Percentiles rank a stretch among this genome's conserved stretches.
These are phyloP conservation scores for Alternaria burnsii DNA, from an alignment of 2,329 filamentous ascomycete genomes.

Conservation along the genomic window DNA sequence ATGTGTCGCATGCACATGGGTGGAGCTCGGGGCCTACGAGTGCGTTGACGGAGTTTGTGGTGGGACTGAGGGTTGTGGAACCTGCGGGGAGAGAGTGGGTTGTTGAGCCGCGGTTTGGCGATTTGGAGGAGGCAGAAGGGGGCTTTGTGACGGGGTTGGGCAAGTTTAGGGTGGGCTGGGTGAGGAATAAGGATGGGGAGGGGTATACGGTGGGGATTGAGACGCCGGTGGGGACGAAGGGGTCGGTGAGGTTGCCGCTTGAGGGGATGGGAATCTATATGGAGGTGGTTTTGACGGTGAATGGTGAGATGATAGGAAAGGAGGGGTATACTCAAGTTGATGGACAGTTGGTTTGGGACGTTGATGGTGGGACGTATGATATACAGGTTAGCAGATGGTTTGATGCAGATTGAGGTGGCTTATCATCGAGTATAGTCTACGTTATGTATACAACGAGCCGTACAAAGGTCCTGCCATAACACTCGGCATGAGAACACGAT, in stretches of 20 bases:
- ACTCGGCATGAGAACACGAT: too few species aligned
- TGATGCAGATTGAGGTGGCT: not conserved
- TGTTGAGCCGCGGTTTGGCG: constrained; percentile 33
- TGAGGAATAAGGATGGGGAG: not conserved
- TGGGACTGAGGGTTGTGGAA: constrained; percentile 9
- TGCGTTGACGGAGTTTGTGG: constrained; percentile 20
- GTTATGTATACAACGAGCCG: too few species aligned
- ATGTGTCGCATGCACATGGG: constrained; percentile 48
- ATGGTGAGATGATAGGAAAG: too few species aligned
- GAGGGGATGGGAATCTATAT: not conserved
- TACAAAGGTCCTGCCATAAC: fast-evolving
- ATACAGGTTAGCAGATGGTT: too few species aligned
- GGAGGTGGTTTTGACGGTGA: too few species aligned
- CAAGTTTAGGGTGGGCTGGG: constrained; percentile 16
- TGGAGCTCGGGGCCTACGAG: constrained; percentile 44
- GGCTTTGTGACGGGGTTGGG: constrained; percentile 32
- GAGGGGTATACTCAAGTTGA: too few species aligned
- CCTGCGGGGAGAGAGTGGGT: constrained; percentile 34
- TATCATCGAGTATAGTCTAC: too few species aligned
- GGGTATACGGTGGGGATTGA: not conserved
- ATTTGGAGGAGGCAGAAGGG: constrained; percentile 23
- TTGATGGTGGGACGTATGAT: too few species aligned
- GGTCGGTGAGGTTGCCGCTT: not conserved
- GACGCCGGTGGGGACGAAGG: constrained; percentile 6
- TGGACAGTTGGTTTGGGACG: too few species aligned